Percentiles rank a stretch among this genome's conserved stretches.
Evolutionary conservation across 306 rosid genomes (phyloP).

Genomic region (Lathyrus oleraceus): DNA sequence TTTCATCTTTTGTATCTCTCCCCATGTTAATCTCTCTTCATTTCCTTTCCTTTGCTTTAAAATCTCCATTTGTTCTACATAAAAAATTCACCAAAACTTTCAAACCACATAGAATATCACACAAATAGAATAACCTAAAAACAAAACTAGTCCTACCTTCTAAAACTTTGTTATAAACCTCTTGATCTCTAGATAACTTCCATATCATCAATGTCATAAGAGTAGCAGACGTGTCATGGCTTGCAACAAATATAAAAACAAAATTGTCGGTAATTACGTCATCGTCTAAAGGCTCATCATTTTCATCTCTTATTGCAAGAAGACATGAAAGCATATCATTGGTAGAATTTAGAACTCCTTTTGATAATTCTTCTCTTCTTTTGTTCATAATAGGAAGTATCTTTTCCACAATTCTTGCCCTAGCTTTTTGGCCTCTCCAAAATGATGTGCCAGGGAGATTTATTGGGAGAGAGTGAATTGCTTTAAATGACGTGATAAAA

Average conservation of each 20-base stretch:
- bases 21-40: conserved; percentile 50
- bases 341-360: conserved; percentile 41
- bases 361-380: conserved; percentile 40
- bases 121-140: background rate
- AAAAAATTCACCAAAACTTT: background rate
- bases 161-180: conserved; percentile 50
- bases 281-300: conserved; percentile 40
- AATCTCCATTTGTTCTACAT: conserved; percentile 50
- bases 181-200: conserved; percentile 50
- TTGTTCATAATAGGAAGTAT: conserved; percentile 43
- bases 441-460: conserved; percentile 46
- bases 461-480: conserved; percentile 48
- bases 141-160: conserved; percentile 38
- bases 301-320: conserved; percentile 55
- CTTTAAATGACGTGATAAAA: conserved; percentile 40
- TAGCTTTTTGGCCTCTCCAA: conserved; percentile 51
- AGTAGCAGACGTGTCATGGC: conserved; percentile 53
- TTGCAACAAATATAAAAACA: conserved; percentile 47
- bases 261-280: conserved; percentile 45
- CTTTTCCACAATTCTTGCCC: conserved; percentile 42
- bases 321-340: conserved; percentile 45
- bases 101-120: background rate
- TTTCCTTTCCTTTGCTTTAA: conserved; percentile 43
- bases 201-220: conserved; percentile 53
- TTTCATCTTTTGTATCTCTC: conserved; percentile 55